Evolutionary conservation across 225 moss, liverwort and hornwort genomes (phyloP), one percentile per base, ranked within the genome.

Genomic region (Sphagnum contortum): DNA sequence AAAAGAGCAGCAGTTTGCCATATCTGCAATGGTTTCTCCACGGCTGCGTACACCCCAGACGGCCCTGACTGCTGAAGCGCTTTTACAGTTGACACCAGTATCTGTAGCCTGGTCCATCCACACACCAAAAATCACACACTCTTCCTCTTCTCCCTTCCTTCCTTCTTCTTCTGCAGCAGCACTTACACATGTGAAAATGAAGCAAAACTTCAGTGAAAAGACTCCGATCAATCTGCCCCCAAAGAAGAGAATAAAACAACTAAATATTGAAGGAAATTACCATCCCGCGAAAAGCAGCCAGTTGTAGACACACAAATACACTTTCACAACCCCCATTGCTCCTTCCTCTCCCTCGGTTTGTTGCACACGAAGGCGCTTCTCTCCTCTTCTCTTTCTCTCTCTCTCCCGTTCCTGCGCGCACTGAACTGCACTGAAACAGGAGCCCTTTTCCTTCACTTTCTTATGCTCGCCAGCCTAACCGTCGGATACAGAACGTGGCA

Each of bases 1-100:
- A 92, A 75, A 0, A 90, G 64, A 53, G 92, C 92, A 70, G 92
- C 89, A 66, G 90, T 93, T 58, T 98, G 93, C 90, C 92, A 98
- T 70, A 93, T 93, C 69, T 93, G 89, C 57, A 98, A 81, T 52
- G 88, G 90, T 55, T 87, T 93, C 79, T 93, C 87, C 9, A 98
- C 83, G 7, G 89, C 89, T 60, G 74, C 75, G 60, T 93, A 98
- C 6, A 98, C 86, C 47, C 73, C 73, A 4, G 75, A 55, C n/a
- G 53, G 49, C 9, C 89, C 87, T 68, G 70, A 66, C 61, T 69
- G 67, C 61, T 64, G 70, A 64, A 96, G 69, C 2, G 90, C 92
- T 4, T 72, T 56, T 62, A 87, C 71, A 44, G 88, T 80, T 12
- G 70, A 77, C 58, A 75, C 86, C 70, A 96, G 74, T 68, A 96